Conservation (phyloP, 441 rosid genomes). For the Populus hybrid region DNA sequence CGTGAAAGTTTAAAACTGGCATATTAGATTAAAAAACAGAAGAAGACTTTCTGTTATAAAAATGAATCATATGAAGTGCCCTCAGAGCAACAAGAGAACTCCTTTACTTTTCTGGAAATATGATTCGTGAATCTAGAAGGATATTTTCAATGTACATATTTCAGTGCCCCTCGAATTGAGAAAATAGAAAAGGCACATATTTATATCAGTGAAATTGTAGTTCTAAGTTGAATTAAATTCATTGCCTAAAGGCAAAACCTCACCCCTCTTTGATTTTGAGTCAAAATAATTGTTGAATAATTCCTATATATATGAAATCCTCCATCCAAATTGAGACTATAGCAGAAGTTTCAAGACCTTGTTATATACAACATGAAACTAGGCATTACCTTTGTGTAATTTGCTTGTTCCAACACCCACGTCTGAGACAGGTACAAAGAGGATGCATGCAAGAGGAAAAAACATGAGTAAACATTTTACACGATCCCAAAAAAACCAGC, state of each 20-base stretch:
- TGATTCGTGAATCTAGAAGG: neutral
- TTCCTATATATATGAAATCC: neutral
- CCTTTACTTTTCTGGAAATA: neutral
- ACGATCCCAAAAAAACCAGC: neutral
- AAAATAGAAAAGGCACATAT: neutral
- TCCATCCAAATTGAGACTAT: neutral
- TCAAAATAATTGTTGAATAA: neutral
- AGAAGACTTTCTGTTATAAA: too few relatives aligned
- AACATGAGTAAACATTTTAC: neutral
- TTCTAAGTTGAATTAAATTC: neutral
- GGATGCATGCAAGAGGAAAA: neutral
- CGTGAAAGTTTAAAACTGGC: neutral
- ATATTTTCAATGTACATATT: neutral
- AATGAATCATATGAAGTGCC: too few relatives aligned
- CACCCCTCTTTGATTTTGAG: constrained; percentile 1
- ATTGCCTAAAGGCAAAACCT: neutral
- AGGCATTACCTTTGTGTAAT: constrained; percentile 68
- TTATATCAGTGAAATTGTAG: neutral
- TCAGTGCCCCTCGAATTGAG: neutral
- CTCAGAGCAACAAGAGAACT: too few relatives aligned
- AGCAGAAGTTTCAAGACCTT: neutral
- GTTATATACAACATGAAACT: constrained; percentile 4
- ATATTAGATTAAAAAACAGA: neutral
- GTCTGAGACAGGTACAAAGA: constrained; percentile 34
- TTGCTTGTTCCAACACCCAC: constrained; percentile 68